These are phyloP conservation scores for Aspergillus texensis DNA, from an alignment of 2,329 filamentous ascomycete genomes.

Conservation along the genomic window DNA sequence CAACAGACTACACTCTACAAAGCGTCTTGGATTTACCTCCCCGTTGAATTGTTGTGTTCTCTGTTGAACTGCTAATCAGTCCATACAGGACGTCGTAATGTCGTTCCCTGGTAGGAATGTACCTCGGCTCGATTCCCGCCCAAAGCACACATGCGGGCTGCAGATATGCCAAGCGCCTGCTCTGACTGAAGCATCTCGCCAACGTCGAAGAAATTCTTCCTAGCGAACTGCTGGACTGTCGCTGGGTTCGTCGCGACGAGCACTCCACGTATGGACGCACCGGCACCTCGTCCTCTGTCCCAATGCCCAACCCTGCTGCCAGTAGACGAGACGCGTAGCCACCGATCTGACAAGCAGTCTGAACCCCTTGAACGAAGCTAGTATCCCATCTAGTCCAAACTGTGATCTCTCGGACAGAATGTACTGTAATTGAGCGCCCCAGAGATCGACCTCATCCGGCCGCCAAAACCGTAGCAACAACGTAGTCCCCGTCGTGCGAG, in stretches of 20 bases:
- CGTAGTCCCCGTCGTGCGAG: slow-evolving; percentile 84
- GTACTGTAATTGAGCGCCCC: neutral
- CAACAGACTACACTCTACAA: neutral
- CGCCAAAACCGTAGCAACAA: slow-evolving; percentile 52
- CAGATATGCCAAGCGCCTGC: neutral
- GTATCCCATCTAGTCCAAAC: neutral
- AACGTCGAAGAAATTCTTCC: too few relatives aligned
- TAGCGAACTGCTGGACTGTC: neutral
- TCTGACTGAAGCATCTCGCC: neutral
- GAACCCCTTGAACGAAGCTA: neutral
- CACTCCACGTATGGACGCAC: neutral
- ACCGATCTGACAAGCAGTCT: neutral
- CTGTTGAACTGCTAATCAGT: neutral
- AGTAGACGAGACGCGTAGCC: neutral
- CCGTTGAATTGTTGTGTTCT: neutral
- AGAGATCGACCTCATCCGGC: slow-evolving; percentile 27
- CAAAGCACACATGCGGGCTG: too few relatives aligned
- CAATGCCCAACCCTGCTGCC: neutral
- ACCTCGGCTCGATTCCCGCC: neutral
- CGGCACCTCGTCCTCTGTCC: neutral
- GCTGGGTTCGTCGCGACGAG: neutral
- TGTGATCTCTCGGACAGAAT: neutral
- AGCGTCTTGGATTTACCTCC: neutral
- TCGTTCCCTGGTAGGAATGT: neutral
- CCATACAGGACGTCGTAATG: neutral